Evolutionary conservation across 169 alveolate genomes (phyloP).

Genomic region (Plasmodium billcollinsi): DNA sequence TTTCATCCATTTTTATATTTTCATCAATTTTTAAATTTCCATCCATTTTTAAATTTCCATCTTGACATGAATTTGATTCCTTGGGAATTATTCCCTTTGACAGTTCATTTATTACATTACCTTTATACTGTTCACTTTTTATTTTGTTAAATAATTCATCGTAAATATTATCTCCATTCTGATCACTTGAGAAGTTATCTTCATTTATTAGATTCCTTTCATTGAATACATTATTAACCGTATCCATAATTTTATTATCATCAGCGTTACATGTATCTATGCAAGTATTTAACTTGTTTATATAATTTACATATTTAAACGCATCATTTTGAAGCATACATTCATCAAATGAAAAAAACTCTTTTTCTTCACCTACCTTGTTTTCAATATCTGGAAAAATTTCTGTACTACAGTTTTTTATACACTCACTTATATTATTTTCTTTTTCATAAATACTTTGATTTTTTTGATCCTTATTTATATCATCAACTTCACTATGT

Average conservation of each 20-base stretch:
- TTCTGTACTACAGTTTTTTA: neutral
- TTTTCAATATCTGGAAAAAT: neutral
- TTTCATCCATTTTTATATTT: too few relatives aligned
- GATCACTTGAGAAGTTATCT: neutral
- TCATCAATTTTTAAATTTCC: too few relatives aligned
- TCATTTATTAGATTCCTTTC: neutral
- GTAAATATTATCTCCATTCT: constrained; percentile 3
- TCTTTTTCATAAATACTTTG: neutral
- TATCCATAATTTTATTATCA: neutral
- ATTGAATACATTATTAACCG: neutral
- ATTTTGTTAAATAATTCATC: constrained; percentile 13
- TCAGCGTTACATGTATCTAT: neutral
- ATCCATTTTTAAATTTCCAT: too few relatives aligned
- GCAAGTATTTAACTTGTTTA: constrained; percentile 10
- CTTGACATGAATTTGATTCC: neutral
- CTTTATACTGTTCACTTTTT: constrained; percentile 25
- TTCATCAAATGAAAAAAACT: too few relatives aligned
- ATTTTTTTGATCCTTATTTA: neutral
- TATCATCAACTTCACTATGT: neutral
- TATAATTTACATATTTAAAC: neutral
- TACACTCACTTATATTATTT: neutral
- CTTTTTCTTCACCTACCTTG: too few relatives aligned
- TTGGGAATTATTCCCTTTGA: neutral
- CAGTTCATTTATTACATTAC: constrained; percentile 18
- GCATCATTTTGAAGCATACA: neutral